Percentiles rank a stretch among this genome's conserved stretches.
Conservation (phyloP, 441 rosid species). For the Pelargonium citronellum region DNA sequence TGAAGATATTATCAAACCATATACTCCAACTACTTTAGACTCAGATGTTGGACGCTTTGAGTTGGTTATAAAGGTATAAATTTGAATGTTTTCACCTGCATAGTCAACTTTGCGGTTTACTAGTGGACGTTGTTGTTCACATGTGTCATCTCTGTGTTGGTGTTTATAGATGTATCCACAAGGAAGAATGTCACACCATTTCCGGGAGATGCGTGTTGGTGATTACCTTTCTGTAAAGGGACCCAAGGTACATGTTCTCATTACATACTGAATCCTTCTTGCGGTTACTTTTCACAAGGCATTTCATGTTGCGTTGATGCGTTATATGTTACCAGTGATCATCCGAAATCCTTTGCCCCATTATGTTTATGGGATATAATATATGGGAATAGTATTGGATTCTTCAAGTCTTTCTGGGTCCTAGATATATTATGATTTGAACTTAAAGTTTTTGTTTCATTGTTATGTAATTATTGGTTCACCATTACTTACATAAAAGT, state of each 20-base stretch:
- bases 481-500: no score
- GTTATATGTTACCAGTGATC: no score
- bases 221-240: slow-evolving; percentile 44
- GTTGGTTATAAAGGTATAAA: slow-evolving; percentile 31
- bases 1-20: slow-evolving; percentile 26
- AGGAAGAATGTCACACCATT: slow-evolving; percentile 53
- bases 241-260: slow-evolving; percentile 33
- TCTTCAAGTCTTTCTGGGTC: no score
- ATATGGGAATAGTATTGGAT: no score
- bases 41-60: slow-evolving; percentile 35
- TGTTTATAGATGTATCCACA: slow-evolving; percentile 34
- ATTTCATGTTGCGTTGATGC: no score
- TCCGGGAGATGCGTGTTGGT: slow-evolving; percentile 43
- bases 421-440: no score
- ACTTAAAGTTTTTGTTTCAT: no score
- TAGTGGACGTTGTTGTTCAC: not conserved
- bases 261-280: not conserved
- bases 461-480: no score
- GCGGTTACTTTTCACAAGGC: not conserved
- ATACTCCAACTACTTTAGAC: slow-evolving; percentile 36
- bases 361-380: no score
- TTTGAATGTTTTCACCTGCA: not conserved
- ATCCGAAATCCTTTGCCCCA: no score
- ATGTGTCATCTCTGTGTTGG: not conserved
- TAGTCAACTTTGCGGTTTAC: not conserved